Conservation (phyloP, 2,329 filamentous ascomycete species). For the Colletotrichum sp. region DNA sequence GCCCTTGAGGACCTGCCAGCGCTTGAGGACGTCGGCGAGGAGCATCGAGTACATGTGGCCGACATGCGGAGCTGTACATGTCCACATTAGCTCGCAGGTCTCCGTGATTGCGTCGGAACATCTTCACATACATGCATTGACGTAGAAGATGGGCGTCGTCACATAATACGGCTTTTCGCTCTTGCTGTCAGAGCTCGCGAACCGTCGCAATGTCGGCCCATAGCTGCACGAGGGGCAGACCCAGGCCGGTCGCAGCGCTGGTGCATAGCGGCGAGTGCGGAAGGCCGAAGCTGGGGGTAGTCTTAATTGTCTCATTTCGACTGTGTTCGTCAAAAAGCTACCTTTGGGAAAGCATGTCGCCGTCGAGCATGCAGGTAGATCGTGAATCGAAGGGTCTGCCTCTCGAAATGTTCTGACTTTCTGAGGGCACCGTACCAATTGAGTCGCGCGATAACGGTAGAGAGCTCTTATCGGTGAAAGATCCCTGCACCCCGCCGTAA, state of each 20-base stretch:
- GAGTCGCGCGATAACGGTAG: neutral
- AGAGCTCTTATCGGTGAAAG: slow-evolving; percentile 12
- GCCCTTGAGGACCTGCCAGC: slow-evolving; percentile 84
- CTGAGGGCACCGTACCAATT: neutral
- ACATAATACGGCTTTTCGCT: slow-evolving; percentile 84
- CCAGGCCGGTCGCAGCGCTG: slow-evolving; percentile 26
- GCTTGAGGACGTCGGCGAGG: slow-evolving; percentile 87
- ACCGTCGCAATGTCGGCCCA: slow-evolving; percentile 25
- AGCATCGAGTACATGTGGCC: slow-evolving; percentile 95
- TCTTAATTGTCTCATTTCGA: slow-evolving; percentile 11
- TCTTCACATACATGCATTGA: slow-evolving; percentile 78
- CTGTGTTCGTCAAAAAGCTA: neutral
- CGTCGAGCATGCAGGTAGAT: neutral
- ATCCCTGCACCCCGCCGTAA: slow-evolving; percentile 6
- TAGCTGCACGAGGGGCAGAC: slow-evolving; percentile 32
- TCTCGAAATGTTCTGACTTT: neutral
- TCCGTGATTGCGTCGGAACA: neutral
- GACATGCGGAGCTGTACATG: slow-evolving; percentile 78
- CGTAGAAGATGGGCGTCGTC: slow-evolving; percentile 98
- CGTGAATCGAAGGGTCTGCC: neutral
- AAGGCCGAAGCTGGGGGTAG: neutral
- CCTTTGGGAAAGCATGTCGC: neutral
- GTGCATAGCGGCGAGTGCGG: neutral
- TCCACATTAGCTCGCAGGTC: slow-evolving; percentile 22
- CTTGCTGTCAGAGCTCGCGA: slow-evolving; percentile 24